These are phyloP conservation scores for Leishmania tropica DNA, from an alignment of 208 protist species.

Conservation along the genomic window DNA sequence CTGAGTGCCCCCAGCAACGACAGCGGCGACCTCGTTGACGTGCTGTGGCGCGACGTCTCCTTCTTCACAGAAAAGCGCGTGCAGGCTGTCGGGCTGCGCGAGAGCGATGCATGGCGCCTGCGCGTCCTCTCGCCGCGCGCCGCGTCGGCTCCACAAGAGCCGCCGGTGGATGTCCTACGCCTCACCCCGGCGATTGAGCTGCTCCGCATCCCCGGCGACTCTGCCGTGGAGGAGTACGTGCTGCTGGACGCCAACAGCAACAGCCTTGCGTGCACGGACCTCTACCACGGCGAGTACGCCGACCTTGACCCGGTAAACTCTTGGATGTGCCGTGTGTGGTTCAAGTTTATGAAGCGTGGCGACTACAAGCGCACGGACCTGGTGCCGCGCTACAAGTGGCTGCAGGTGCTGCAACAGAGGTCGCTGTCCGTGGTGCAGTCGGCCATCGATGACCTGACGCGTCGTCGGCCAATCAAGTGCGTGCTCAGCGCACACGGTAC, in stretches of 20 bases:
- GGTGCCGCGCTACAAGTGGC: slow-evolving; percentile 77
- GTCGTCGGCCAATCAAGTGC: slow-evolving; percentile 41
- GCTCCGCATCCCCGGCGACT: slow-evolving; percentile 66
- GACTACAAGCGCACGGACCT: slow-evolving; percentile 76
- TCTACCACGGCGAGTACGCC: slow-evolving; percentile 84
- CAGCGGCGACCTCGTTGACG: slow-evolving; percentile 39
- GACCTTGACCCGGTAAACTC: slow-evolving; percentile 88
- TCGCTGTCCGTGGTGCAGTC: slow-evolving; percentile 41
- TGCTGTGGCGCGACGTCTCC: slow-evolving; percentile 34
- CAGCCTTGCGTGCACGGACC: slow-evolving; percentile 72
- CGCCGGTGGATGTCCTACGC: slow-evolving; percentile 17
- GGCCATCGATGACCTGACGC: slow-evolving; percentile 62
- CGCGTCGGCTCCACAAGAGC: background rate
- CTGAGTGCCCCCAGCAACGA: background rate
- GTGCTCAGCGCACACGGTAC: slow-evolving; percentile 76
- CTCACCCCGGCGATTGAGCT: slow-evolving; percentile 74
- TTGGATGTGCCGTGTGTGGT: slow-evolving; percentile 91
- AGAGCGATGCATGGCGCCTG: slow-evolving; percentile 39
- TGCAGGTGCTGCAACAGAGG: slow-evolving; percentile 56
- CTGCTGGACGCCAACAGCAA: slow-evolving; percentile 61
- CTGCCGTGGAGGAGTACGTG: slow-evolving; percentile 75
- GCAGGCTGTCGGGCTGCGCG: slow-evolving; percentile 38
- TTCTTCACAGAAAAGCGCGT: slow-evolving; percentile 19
- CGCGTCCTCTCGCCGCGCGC: slow-evolving; percentile 29
- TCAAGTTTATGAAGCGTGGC: slow-evolving; percentile 88